Evolutionary conservation across 2,329 filamentous ascomycete genomes (phyloP).

Genomic region (Paecilomyces fulvus): DNA sequence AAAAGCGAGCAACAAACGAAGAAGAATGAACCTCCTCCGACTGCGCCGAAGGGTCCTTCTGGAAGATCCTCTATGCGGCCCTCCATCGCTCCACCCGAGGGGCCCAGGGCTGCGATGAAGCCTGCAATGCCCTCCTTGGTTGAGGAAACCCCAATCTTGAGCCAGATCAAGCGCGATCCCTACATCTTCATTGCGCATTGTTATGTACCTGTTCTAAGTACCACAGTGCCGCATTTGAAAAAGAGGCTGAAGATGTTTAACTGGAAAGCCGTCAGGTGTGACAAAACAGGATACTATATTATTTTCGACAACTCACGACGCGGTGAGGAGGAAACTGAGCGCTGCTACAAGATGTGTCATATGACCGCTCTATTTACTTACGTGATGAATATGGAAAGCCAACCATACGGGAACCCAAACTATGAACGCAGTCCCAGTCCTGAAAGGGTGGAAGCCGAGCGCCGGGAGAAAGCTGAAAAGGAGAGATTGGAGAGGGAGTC

Average conservation of each 20-base stretch:
- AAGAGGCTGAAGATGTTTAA: slow-evolving; percentile 77
- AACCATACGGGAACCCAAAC: slow-evolving; percentile 57
- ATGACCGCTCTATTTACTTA: slow-evolving; percentile 86
- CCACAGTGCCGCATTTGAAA: slow-evolving; percentile 82
- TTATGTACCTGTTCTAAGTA: slow-evolving; percentile 76
- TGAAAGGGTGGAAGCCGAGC: slow-evolving; percentile 35
- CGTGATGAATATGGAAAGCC: slow-evolving; percentile 81
- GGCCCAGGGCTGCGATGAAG: slow-evolving; percentile 31
- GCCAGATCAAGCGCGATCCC: slow-evolving; percentile 66
- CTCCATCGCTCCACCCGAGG: slow-evolving; percentile 23
- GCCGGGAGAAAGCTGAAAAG: slow-evolving; percentile 55
- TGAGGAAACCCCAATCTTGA: slow-evolving; percentile 58
- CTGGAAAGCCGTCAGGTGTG: slow-evolving; percentile 73
- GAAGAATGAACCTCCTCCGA: slow-evolving; percentile 61
- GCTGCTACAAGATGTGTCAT: slow-evolving; percentile 71
- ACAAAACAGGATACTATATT: slow-evolving; percentile 82
- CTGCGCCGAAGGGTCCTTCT: slow-evolving; percentile 78
- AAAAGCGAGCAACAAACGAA: slow-evolving; percentile 34
- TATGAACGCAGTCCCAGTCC: slow-evolving; percentile 46
- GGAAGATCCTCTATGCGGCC: slow-evolving; percentile 39
- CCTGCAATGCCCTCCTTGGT: slow-evolving; percentile 42
- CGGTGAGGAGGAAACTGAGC: slow-evolving; percentile 71
- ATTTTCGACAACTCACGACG: slow-evolving; percentile 72
- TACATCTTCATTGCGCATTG: slow-evolving; percentile 85
- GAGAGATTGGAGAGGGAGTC: slow-evolving; percentile 63